These are phyloP conservation scores for Apophysomyces elegans DNA, from an alignment of 371 early-diverging fungal genomes.

Conservation along the genomic window DNA sequence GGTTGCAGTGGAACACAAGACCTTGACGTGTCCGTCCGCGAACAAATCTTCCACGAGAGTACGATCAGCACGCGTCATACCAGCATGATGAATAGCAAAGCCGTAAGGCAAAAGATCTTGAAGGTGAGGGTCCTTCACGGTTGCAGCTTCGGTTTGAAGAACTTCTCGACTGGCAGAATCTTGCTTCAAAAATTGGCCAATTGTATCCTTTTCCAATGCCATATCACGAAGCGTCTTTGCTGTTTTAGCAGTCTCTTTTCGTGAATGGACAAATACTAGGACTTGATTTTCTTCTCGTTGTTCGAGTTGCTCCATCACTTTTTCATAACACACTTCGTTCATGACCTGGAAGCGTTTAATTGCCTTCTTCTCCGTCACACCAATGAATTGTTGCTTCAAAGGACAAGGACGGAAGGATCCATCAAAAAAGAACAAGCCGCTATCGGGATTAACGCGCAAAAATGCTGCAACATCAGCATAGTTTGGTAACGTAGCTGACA, in stretches of 20 bases:
- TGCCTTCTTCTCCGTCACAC: constrained; percentile 95
- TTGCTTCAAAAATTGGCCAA: constrained; percentile 76
- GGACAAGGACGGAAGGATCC: constrained; percentile 94
- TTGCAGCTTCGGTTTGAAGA: constrained; percentile 79
- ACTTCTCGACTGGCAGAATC: constrained; percentile 87
- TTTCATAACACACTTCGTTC: constrained; percentile 95
- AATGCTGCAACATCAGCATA: constrained; percentile 97
- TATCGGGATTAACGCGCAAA: constrained; percentile 84
- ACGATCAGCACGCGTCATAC: constrained; percentile 96
- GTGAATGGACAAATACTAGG: constrained; percentile 97
- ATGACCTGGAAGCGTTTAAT: constrained; percentile 92
- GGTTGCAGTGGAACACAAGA: constrained; percentile 98
- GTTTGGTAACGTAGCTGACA: constrained; percentile 99
- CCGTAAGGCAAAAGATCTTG: constrained; percentile 93
- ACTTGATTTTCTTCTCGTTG: constrained; percentile 85
- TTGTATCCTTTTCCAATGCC: constrained; percentile 86
- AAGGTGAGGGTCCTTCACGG: constrained; percentile 80
- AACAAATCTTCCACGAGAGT: constrained; percentile 95
- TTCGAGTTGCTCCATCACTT: constrained; percentile 87
- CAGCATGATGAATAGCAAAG: constrained; percentile 99
- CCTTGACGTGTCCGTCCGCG: constrained; percentile 88
- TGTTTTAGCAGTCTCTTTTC: constrained; percentile 96
- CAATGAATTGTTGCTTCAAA: constrained; percentile 93
- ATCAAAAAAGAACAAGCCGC: constrained; percentile 95
- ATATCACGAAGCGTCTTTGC: constrained; percentile 90